These are phyloP conservation scores for Aspergillus japonicus DNA, from an alignment of 2,329 filamentous ascomycete genomes.

Conservation along the genomic window DNA sequence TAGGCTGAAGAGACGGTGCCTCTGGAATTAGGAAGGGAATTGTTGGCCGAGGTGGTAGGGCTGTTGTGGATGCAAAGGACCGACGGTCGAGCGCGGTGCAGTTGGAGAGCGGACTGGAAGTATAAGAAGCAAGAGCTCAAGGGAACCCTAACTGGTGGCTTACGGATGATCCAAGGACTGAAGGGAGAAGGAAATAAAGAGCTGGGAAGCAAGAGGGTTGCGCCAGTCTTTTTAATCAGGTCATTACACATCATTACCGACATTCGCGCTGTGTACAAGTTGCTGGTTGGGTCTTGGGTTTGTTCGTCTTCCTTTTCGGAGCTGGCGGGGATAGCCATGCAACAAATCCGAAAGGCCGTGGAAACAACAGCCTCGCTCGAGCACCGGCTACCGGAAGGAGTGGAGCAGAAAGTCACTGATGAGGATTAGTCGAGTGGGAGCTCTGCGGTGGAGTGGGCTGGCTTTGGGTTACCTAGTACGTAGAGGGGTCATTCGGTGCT, in stretches of 20 bases:
- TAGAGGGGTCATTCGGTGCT: background rate
- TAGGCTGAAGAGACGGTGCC: background rate
- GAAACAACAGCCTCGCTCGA: constrained; percentile 24
- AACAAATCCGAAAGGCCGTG: constrained; percentile 27
- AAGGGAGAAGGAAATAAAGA: constrained; percentile 3
- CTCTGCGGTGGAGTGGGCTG: background rate
- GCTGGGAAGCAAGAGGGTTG: constrained; percentile 9
- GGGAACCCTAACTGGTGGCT: constrained; percentile 2
- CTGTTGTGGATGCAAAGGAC: constrained; percentile 15
- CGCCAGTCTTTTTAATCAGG: constrained; percentile 15
- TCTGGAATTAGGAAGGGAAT: background rate
- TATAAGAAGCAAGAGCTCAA: constrained; percentile 5
- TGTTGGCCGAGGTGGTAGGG: constrained; percentile 11
- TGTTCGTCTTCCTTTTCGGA: constrained; percentile 23
- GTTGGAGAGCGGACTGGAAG: background rate
- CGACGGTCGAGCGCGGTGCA: background rate
- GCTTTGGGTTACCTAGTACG: background rate
- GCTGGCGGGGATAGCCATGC: constrained; percentile 29
- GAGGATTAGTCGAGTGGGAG: background rate
- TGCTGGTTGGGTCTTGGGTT: background rate
- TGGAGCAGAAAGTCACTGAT: background rate
- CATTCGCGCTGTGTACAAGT: constrained; percentile 1
- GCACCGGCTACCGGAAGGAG: constrained; percentile 22
- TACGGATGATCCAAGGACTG: constrained; percentile 2
- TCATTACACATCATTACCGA: constrained; percentile 12